These are phyloP conservation scores for Petasospora fabianii DNA, from an alignment of 1,139 yeast species.

Conservation along the genomic window DNA sequence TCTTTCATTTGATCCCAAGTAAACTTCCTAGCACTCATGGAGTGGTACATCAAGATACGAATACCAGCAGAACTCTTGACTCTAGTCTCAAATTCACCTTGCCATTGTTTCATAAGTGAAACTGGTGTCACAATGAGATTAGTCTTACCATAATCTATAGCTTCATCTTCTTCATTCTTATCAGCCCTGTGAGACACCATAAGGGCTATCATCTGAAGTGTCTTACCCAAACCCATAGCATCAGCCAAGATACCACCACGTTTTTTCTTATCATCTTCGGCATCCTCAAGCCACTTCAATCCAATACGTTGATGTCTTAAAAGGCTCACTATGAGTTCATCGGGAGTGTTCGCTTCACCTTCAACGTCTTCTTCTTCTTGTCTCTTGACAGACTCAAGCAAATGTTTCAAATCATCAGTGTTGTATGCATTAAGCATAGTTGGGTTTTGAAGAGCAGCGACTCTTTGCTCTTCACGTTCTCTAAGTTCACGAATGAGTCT, in stretches of 20 bases:
- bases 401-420: conserved; percentile 45
- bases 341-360: conserved; percentile 65
- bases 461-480: conserved; percentile 1
- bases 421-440: conserved; percentile 37
- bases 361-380: conserved; percentile 54
- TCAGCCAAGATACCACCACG: conserved; percentile 87
- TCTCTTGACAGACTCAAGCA: conserved; percentile 64
- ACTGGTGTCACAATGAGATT: conserved; percentile 86
- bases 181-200: conserved; percentile 52
- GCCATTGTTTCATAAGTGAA: conserved; percentile 78
- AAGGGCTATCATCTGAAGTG: conserved; percentile 75
- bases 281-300: conserved; percentile 72
- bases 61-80: conserved; percentile 46
- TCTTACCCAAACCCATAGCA: conserved; percentile 94
- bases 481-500: background rate
- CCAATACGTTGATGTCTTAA: conserved; percentile 87
- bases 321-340: conserved; percentile 57
- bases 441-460: conserved; percentile 1
- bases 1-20: conserved; percentile 44
- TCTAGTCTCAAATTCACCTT: conserved; percentile 64
- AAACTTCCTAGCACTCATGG: conserved; percentile 37
- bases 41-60: conserved; percentile 56
- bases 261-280: conserved; percentile 45
- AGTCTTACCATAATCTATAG: conserved; percentile 36
- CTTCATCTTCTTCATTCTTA: conserved; percentile 10